A percentile compares a stretch with the other conserved stretches of the same genome.
These are phyloP conservation scores for Colletotrichum acutatum DNA, from an alignment of 2,329 filamentous ascomycete genomes.

Conservation along the genomic window DNA sequence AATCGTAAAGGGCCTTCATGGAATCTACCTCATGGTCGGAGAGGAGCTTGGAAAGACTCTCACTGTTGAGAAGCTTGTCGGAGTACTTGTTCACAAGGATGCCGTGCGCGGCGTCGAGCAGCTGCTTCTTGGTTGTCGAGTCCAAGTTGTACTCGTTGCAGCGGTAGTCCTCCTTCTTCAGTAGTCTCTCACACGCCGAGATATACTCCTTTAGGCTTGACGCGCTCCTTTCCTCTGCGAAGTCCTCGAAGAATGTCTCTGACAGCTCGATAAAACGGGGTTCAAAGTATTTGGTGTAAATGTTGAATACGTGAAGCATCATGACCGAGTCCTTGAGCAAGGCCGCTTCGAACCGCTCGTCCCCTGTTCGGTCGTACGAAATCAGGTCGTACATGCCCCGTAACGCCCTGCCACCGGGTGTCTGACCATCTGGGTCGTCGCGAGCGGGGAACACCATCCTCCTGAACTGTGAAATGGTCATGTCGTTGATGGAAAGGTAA, in stretches of 20 bases:
- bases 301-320: conserved; percentile 86
- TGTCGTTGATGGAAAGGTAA: conserved; percentile 79
- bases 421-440: conserved; percentile 30
- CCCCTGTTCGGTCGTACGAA: conserved; percentile 73
- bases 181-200: conserved; percentile 72
- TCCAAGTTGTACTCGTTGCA: conserved; percentile 87
- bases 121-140: conserved; percentile 80
- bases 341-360: conserved; percentile 66
- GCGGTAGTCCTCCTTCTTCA: conserved; percentile 77
- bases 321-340: conserved; percentile 81
- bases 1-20: conserved; percentile 79
- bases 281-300: conserved; percentile 86
- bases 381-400: conserved; percentile 81
- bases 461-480: conserved; percentile 82
- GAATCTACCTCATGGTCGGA: conserved; percentile 75
- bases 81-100: conserved; percentile 78
- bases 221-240: conserved; percentile 73
- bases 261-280: conserved; percentile 77
- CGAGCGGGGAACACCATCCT: conserved; percentile 59
- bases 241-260: conserved; percentile 73
- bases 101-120: conserved; percentile 79
- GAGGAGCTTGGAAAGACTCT: conserved; percentile 78
- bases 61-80: conserved; percentile 71
- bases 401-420: conserved; percentile 52
- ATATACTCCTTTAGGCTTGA: conserved; percentile 81